Conservation (phyloP, 2,329 filamentous ascomycete genomes). For the Calonectria fujianensis region DNA sequence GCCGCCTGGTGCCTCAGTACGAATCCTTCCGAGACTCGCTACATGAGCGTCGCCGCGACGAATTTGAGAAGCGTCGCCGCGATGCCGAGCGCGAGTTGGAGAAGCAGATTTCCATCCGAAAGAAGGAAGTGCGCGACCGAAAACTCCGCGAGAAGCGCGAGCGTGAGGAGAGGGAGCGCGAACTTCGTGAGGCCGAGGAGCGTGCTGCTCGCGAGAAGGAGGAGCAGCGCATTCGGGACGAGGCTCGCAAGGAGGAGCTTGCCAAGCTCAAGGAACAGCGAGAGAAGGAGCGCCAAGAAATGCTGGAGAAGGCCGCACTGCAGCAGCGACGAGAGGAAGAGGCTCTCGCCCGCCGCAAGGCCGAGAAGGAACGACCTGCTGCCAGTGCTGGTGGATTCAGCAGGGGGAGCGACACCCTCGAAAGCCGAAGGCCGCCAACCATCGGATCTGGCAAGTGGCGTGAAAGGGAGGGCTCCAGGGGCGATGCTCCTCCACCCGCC, state of each 20-base stretch:
- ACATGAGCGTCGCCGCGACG: conserved; percentile 90
- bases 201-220: conserved; percentile 87
- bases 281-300: conserved; percentile 81
- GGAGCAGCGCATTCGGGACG: conserved; percentile 86
- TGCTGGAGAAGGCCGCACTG: conserved; percentile 76
- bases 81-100: conserved; percentile 95
- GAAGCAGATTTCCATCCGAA: conserved; percentile 89
- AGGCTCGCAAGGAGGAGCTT: conserved; percentile 84
- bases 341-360: conserved; percentile 84
- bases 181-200: conserved; percentile 89
- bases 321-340: conserved; percentile 93
- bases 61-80: conserved; percentile 95
- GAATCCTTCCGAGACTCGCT: conserved; percentile 88
- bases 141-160: conserved; percentile 89
- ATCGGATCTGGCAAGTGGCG: conserved; percentile 66
- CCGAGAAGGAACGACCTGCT: conserved; percentile 73
- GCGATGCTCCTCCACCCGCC: conserved; percentile 57
- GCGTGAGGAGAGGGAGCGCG: conserved; percentile 88
- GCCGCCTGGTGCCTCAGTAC: conserved; percentile 88
- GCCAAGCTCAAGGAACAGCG: conserved; percentile 80
- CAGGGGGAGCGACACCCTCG: conserved; percentile 57
- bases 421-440: conserved; percentile 58
- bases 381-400: conserved; percentile 28
- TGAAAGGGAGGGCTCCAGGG: conserved; percentile 61
- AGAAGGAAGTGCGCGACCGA: conserved; percentile 91